These are phyloP conservation scores for Aschersonia sp. DNA, from an alignment of 2,329 filamentous ascomycete species.

Conservation along the genomic window DNA sequence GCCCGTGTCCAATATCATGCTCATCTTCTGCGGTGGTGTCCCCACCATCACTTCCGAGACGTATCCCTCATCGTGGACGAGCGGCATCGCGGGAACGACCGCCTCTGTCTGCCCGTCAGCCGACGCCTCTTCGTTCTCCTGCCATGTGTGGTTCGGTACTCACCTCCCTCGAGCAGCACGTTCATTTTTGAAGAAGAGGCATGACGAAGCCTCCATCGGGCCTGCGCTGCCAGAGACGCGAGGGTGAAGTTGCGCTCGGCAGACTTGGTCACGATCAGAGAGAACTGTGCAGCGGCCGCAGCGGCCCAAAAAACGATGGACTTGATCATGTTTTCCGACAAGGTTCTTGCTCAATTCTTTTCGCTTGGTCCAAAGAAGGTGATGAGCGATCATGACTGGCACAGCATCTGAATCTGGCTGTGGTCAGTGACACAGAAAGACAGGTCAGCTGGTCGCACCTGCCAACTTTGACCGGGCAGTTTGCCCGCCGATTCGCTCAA, in stretches of 20 bases:
- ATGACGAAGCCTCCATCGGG: not conserved
- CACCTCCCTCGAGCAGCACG: not conserved
- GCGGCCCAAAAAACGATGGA: not conserved
- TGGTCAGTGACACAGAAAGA: too few species aligned
- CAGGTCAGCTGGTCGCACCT: too few species aligned
- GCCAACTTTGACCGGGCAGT: too few species aligned
- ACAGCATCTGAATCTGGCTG: too few species aligned
- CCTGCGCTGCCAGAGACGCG: not conserved
- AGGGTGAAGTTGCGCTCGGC: not conserved
- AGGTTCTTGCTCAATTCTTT: not conserved
- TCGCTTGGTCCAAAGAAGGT: too few species aligned
- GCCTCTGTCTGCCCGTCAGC: not conserved
- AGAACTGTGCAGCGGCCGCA: not conserved
- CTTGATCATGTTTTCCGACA: not conserved
- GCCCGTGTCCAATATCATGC: slow-evolving; percentile 37
- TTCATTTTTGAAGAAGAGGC: not conserved
- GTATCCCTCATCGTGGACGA: slow-evolving; percentile 27
- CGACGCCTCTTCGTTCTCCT: not conserved
- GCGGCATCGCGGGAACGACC: slow-evolving; percentile 22
- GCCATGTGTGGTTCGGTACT: not conserved
- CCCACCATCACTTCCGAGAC: slow-evolving; percentile 30
- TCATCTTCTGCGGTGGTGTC: slow-evolving; percentile 30
- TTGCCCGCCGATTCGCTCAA: too few species aligned
- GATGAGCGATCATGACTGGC: too few species aligned
- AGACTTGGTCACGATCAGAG: not conserved